Conservation (phyloP, 2,329 filamentous ascomycete species). For the Fusarium equiseti region DNA sequence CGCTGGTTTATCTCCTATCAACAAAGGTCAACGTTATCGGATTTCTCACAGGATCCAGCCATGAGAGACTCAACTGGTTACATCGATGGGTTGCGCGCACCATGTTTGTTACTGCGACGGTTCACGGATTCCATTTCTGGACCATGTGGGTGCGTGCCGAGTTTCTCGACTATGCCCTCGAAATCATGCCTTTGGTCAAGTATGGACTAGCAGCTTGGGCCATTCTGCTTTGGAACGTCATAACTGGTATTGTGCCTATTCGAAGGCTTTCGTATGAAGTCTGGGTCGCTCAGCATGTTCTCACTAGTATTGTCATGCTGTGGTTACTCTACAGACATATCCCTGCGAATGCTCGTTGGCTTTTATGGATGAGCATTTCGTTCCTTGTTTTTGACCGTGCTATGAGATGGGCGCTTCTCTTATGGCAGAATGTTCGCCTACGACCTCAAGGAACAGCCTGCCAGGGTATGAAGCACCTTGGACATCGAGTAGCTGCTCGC, state of each 20-base stretch:
- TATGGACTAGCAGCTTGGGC: conserved; percentile 77
- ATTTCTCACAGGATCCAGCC: conserved; percentile 70
- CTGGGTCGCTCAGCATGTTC: conserved; percentile 76
- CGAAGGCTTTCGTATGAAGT: conserved; percentile 76
- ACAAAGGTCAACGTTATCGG: conserved; percentile 72
- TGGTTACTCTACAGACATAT: conserved; percentile 74
- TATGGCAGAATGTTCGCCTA: conserved; percentile 66
- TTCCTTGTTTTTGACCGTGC: conserved; percentile 72
- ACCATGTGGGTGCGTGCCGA: conserved; percentile 71
- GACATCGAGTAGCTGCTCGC: conserved; percentile 64
- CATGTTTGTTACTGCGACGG: conserved; percentile 74
- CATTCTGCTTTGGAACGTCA: conserved; percentile 72
- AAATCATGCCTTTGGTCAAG: conserved; percentile 72
- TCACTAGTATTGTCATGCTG: conserved; percentile 70
- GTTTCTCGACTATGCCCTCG: conserved; percentile 69
- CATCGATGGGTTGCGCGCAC: conserved; percentile 79
- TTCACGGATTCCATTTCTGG: conserved; percentile 79
- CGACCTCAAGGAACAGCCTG: conserved; percentile 57
- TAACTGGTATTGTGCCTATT: conserved; percentile 73
- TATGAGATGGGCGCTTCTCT: conserved; percentile 61
- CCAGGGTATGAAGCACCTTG: conserved; percentile 62
- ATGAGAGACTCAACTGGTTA: conserved; percentile 79
- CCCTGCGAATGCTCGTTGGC: conserved; percentile 68
- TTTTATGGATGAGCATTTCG: conserved; percentile 75
- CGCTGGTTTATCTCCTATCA: conserved; percentile 72